These are phyloP conservation scores for Salix dunnii DNA, from an alignment of 345 rosid genomes.

Conservation along the genomic window DNA sequence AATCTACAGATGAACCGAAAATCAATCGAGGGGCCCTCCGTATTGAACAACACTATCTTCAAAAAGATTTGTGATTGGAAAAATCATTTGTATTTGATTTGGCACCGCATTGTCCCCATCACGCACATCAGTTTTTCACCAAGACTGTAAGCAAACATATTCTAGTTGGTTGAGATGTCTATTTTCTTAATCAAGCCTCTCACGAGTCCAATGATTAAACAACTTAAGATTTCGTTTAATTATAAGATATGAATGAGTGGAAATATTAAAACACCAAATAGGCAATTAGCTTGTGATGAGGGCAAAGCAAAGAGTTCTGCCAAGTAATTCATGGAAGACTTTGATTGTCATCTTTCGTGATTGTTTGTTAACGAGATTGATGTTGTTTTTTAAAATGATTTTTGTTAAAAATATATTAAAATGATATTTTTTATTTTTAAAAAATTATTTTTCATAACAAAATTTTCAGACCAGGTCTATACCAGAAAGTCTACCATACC, in stretches of 20 bases:
- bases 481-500: not conserved
- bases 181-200: not conserved
- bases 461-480: too few relatives aligned
- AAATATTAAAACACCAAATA: not conserved
- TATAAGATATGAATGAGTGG: too few relatives aligned
- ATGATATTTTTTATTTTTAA: too few relatives aligned
- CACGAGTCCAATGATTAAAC: conserved; percentile 17
- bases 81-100: not conserved
- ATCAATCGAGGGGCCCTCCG: not conserved
- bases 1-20: too few relatives aligned
- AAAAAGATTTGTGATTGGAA: not conserved
- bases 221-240: conserved; percentile 2
- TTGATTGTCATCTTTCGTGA: too few relatives aligned
- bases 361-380: too few relatives aligned
- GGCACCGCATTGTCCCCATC: not conserved
- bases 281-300: not conserved
- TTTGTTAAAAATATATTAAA: too few relatives aligned
- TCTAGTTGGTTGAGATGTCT: conserved; percentile 28
- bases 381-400: too few relatives aligned
- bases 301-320: conserved; percentile 4
- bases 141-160: not conserved
- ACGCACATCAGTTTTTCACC: not conserved
- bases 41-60: not conserved
- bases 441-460: too few relatives aligned
- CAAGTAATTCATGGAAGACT: too few relatives aligned